Evolutionary conservation across 768 basidiomycete genomes (phyloP), one percentile per base, ranked within the genome.

Genomic region (Mycena vulgaris): DNA sequence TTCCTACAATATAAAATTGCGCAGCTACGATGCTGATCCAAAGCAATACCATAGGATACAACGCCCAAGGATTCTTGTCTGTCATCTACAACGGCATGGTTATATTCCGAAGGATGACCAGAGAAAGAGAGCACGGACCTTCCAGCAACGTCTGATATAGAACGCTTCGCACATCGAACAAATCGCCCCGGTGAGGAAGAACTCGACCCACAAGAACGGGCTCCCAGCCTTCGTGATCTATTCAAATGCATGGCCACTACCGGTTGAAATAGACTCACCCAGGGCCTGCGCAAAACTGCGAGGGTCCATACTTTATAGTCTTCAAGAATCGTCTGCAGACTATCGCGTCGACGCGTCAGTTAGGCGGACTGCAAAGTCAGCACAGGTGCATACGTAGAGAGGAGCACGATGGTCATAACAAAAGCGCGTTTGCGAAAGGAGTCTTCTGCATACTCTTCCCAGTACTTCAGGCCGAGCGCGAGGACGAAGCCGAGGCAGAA

Each of bases 81-180:
- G 84, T 85, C 76, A 87, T 80, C 88, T 88, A 67, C 17, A 30
- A 51, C 49, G 48, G 7, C 21, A 39, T n/a, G 14, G 42, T 23
- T 23, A 31, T 6, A 16, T 35, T 19, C n/a, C n/a, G n/a, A n/a
- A 49, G 33, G 7, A 27, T 19, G 2, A 30, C 0, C 23, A 40
- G 8, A 56, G 28, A n/a, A 27, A 31, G 45, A 31, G 55, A 13
- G 21, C 16, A 35, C 79, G 19, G 53, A 85, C 89, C 82, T 86
- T 86, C 86, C 87, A 89, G 65, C 88, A 88, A 61, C 85, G 78
- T 40, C 83, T 78, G 30, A 89, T 84, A 49, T 86, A 86, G 68
- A 85, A 89, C 4, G 80, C 76, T 74, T 89, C 83, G 72, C 87
- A 88, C 39, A 86, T 57, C 62, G 82, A 77, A 70, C 83, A 84